Evolutionary conservation across 1,284 basidiomycete species (phyloP).

Genomic region (Boletus mariae): DNA sequence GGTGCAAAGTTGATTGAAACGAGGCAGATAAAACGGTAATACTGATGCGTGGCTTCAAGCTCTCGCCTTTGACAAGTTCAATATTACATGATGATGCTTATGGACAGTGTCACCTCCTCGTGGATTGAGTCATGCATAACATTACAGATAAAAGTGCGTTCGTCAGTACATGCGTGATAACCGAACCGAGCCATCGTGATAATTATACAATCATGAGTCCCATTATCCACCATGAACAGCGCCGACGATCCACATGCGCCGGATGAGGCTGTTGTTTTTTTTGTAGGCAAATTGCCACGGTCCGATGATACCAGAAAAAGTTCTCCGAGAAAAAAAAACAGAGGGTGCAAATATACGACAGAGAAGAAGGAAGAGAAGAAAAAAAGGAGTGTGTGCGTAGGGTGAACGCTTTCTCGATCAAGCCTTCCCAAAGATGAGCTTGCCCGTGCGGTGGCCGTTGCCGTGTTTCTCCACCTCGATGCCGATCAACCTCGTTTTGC

Average conservation of each 20-base stretch:
- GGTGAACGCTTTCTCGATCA: slow-evolving; percentile 19
- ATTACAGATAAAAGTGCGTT: slow-evolving; percentile 17
- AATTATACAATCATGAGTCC: slow-evolving; percentile 19
- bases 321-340: background rate
- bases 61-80: too few relatives aligned
- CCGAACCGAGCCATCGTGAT: slow-evolving; percentile 8
- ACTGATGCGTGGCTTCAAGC: too few relatives aligned
- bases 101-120: too few relatives aligned
- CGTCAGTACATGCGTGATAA: slow-evolving; percentile 15
- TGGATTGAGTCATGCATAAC: background rate
- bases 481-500: slow-evolving; percentile 57
- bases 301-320: slow-evolving; percentile 2
- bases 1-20: too few relatives aligned
- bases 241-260: slow-evolving; percentile 14
- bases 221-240: slow-evolving; percentile 13
- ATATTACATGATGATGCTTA: too few relatives aligned
- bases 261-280: slow-evolving; percentile 1
- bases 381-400: background rate
- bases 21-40: too few relatives aligned
- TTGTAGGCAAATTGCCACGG: background rate
- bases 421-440: slow-evolving; percentile 47
- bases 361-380: background rate
- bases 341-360: background rate
- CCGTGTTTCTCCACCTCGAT: slow-evolving; percentile 55
- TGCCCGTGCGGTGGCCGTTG: slow-evolving; percentile 40